A percentile compares a stretch with the other conserved stretches of the same genome.
Conservation (phyloP, 148 eudicot species). For the Drosera capensis region DNA sequence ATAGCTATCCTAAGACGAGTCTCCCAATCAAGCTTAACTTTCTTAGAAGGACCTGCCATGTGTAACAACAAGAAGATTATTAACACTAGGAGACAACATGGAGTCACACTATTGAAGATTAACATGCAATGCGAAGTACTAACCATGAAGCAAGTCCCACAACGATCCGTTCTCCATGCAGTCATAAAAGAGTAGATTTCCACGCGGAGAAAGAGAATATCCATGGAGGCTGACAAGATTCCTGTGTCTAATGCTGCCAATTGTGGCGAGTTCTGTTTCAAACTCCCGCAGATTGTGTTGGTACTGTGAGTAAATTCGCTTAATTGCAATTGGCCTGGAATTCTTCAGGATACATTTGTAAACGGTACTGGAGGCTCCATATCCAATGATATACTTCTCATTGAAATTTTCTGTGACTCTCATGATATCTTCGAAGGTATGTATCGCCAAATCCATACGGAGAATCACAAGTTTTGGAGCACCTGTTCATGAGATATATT, state of each 20-base stretch:
- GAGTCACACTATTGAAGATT: background rate
- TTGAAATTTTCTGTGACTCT: conserved; percentile 50
- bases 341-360: conserved; percentile 48
- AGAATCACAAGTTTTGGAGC: conserved; percentile 54
- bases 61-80: too few relatives aligned
- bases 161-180: conserved; percentile 71
- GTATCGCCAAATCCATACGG: conserved; percentile 60
- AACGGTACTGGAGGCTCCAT: conserved; percentile 60
- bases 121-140: conserved; percentile 2
- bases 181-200: conserved; percentile 61
- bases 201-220: conserved; percentile 40
- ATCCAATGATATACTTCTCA: conserved; percentile 54
- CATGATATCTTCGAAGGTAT: conserved; percentile 57
- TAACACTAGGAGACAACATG: background rate
- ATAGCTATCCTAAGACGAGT: conserved; percentile 44
- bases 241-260: conserved; percentile 58
- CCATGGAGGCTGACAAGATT: conserved; percentile 61
- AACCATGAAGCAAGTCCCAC: conserved; percentile 74
- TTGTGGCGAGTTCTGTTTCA: conserved; percentile 52
- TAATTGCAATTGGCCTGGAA: conserved; percentile 62
- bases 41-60: conserved; percentile 41
- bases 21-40: conserved; percentile 66
- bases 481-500: conserved; percentile 11
- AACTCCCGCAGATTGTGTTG: conserved; percentile 34
- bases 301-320: conserved; percentile 42